These are phyloP conservation scores for Rhodotorula toruloides DNA, from an alignment of 768 basidiomycete genomes.

Conservation along the genomic window DNA sequence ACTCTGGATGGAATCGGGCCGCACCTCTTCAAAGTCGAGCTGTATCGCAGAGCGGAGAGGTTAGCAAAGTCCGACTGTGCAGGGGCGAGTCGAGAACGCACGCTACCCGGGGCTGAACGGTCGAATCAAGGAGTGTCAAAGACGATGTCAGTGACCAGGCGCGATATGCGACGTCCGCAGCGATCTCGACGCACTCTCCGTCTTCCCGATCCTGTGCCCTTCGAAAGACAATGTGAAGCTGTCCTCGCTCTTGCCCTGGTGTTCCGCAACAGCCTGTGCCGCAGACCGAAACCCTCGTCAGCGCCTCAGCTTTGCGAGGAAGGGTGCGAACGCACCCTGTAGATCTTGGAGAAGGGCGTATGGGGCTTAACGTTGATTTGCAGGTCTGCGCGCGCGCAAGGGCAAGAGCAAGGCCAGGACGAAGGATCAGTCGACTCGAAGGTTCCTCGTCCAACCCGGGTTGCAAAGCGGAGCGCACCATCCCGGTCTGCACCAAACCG, in stretches of 20 bases:
- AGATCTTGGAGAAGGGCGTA: no score
- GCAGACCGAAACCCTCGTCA: neutral
- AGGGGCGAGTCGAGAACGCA: no score
- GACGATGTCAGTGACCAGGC: neutral
- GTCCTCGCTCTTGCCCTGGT: neutral
- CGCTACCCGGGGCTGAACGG: neutral
- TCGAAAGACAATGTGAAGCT: neutral
- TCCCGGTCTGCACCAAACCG: no score
- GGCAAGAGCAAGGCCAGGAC: no score
- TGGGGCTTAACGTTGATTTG: no score
- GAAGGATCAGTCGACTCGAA: no score
- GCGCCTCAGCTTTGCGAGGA: neutral
- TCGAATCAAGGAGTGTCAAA: neutral
- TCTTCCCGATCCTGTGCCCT: neutral
- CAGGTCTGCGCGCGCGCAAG: no score
- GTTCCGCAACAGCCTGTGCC: neutral
- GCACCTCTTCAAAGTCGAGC: slow-evolving; percentile 8
- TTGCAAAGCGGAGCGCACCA: no score
- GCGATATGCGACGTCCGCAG: no score
- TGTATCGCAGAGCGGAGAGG: neutral
- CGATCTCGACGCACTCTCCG: neutral
- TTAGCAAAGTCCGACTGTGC: neutral
- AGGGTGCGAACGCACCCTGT: neutral
- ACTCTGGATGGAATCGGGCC: neutral
- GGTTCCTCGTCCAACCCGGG: no score